Percentiles rank a stretch among this genome's conserved stretches.
phyloP scores from a whole-genome alignment of 495 filamentous ascomycete genomes.

The Ramalina peruviana region DNA sequence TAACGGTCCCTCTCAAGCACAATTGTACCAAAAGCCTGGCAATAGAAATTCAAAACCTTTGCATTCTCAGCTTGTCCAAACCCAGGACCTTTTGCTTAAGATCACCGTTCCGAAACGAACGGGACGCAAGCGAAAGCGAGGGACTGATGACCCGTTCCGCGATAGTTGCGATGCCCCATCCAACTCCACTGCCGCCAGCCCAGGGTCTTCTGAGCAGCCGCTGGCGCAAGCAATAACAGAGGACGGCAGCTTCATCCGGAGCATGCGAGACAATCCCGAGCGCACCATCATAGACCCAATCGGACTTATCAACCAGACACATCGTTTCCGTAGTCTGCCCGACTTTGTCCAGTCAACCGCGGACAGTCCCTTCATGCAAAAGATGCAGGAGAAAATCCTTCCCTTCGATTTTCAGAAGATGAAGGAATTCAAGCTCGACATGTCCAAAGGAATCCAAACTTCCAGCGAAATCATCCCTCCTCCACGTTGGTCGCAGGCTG shows the following conservation, averaged over 20 bases:
- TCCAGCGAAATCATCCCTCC: slow-evolving; percentile 67
- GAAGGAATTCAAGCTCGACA: slow-evolving; percentile 57
- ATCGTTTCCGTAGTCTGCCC: slow-evolving; percentile 69
- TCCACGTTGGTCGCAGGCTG: slow-evolving; percentile 53
- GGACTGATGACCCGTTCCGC: slow-evolving; percentile 50
- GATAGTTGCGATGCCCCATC: slow-evolving; percentile 19
- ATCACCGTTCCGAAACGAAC: slow-evolving; percentile 77
- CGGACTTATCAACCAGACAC: slow-evolving; percentile 61
- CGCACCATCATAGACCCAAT: slow-evolving; percentile 57
- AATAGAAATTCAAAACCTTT: slow-evolving; percentile 66
- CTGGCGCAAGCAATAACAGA: slow-evolving; percentile 7
- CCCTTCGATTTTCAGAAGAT: slow-evolving; percentile 53
- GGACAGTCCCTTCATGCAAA: slow-evolving; percentile 45
- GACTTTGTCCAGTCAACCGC: slow-evolving; percentile 67
- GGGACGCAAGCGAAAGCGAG: slow-evolving; percentile 68
- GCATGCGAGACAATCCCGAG: slow-evolving; percentile 54
- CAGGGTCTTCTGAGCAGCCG: slow-evolving; percentile 15
- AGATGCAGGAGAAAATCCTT: slow-evolving; percentile 49
- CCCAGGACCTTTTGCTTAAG: slow-evolving; percentile 74
- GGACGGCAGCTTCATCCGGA: slow-evolving; percentile 40
- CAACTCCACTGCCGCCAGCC: background rate
- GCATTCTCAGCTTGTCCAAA: slow-evolving; percentile 50
- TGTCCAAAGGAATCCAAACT: slow-evolving; percentile 40
- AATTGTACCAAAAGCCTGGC: slow-evolving; percentile 55
- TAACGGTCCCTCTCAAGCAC: slow-evolving; percentile 27